phyloP scores from a whole-genome alignment of 495 filamentous ascomycete genomes.

The Xylaria bambusicola region DNA sequence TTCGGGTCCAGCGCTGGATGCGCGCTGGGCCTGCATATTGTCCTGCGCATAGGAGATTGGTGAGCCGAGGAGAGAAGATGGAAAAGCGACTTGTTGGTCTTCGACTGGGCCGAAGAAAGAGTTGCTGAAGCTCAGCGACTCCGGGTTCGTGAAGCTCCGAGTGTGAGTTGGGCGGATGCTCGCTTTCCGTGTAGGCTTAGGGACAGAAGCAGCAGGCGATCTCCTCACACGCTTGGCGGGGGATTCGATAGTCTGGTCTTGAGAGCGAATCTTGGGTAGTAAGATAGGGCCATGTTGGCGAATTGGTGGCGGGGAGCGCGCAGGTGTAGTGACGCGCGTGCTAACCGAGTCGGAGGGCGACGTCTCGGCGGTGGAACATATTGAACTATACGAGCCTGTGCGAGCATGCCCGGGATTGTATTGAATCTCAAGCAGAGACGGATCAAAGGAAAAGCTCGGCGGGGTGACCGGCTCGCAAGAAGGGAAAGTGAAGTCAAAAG shows the following conservation, averaged over 20 bases:
- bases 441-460: slow-evolving; percentile 57
- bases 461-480: slow-evolving; percentile 49
- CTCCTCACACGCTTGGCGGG: slow-evolving; percentile 45
- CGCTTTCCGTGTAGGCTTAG: slow-evolving; percentile 28
- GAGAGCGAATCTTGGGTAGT: slow-evolving; percentile 82
- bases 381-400: slow-evolving; percentile 56
- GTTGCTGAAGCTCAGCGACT: slow-evolving; percentile 53
- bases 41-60: slow-evolving; percentile 63
- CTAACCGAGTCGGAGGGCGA: slow-evolving; percentile 73
- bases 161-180: slow-evolving; percentile 53
- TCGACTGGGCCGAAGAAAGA: slow-evolving; percentile 38
- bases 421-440: slow-evolving; percentile 52
- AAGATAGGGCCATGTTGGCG: slow-evolving; percentile 78
- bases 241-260: slow-evolving; percentile 70
- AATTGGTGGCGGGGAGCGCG: slow-evolving; percentile 65
- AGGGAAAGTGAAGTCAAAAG: slow-evolving; percentile 55
- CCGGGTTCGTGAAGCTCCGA: slow-evolving; percentile 69
- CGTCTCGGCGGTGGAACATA: slow-evolving; percentile 64
- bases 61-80: slow-evolving; percentile 60
- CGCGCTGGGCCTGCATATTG: slow-evolving; percentile 56
- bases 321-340: slow-evolving; percentile 73
- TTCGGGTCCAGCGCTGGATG: slow-evolving; percentile 71
- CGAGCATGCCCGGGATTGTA: slow-evolving; percentile 51
- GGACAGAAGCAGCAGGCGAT: slow-evolving; percentile 31
- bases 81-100: slow-evolving; percentile 36